Base-by-base conservation (phyloP, 768 basidiomycete species). In the Rhizopogon sp. region DNA sequence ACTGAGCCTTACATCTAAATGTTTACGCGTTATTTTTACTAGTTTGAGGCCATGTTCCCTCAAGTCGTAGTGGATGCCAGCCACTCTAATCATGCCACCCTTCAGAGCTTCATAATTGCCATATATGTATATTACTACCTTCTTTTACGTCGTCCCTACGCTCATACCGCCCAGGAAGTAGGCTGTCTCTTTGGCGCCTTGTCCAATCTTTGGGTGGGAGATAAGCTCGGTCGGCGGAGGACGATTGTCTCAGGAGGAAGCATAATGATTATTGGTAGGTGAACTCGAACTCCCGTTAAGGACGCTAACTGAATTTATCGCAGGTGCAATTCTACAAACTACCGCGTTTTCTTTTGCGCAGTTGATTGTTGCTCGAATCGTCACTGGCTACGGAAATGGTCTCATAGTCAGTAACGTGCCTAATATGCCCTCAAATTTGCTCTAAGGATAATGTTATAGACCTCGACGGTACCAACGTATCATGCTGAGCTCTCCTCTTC, bases 401-500 rank as follows among this genome's bases (percentile, higher is more conserved):
- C 50, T 76, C 42, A 70, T 70, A 46, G 71, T 71, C 33, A 43
- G 68, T 63, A 9, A 8, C 11, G 22, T 25, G 2, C 10, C 6
- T 31, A n/a, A 3, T 10, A 2, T 29, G 3, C 11, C 6, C 3
- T 13, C 17, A 7, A 31, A 35, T 14, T 53, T 5, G 5, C 28
- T 9, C 43, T 53, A 50, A 37, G n/a, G 35, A 42, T 2, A 3
- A 25, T 14, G 8, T 25, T 22, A 29, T 56, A 76, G 67, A 77
- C 77, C 6, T 76, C 75, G 2, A 75, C 74, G 1, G 70, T 75
- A 0, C 77, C 78, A 1, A 65, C 72, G 5, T 79, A 75, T 58
- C 75, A 77, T 56, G 72, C 75, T 1, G 77, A 79, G 61, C 75
- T 75, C 55, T 74, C 77, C 0, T 66, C 72, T n/a, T 68, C 76